Percentiles rank a stretch among this genome's conserved stretches.
Conservation (phyloP, 108 stramenopile genomes). For the Poteriospumella lacustris region DNA sequence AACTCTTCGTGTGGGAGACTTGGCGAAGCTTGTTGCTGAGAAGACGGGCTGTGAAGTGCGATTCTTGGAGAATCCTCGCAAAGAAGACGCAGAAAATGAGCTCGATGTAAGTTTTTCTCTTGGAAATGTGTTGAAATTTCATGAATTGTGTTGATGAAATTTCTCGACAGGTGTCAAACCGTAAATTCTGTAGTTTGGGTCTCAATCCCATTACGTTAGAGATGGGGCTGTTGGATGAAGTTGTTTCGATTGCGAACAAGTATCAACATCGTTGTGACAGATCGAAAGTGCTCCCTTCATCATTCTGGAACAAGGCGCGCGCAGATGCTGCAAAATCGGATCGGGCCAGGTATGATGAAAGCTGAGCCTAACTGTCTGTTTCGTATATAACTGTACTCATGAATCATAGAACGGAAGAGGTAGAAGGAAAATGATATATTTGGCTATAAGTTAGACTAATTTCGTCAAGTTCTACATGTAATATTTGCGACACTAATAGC, state of each 20-base stretch:
- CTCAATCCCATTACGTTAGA: constrained; percentile 85
- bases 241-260: constrained; percentile 82
- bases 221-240: constrained; percentile 77
- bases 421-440: too few relatives aligned
- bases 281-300: constrained; percentile 80
- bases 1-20: constrained; percentile 87
- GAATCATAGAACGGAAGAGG: too few relatives aligned
- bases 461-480: too few relatives aligned
- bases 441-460: too few relatives aligned
- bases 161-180: constrained; percentile 58
- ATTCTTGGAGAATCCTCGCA: constrained; percentile 87
- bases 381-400: too few relatives aligned
- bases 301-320: constrained; percentile 74
- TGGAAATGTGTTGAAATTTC: too few relatives aligned
- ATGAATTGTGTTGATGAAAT: background rate
- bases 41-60: constrained; percentile 83
- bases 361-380: too few relatives aligned
- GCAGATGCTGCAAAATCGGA: constrained; percentile 38
- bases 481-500: too few relatives aligned
- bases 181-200: constrained; percentile 86
- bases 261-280: constrained; percentile 85
- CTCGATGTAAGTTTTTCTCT: constrained; percentile 59
- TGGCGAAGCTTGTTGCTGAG: constrained; percentile 79
- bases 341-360: background rate
- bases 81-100: constrained; percentile 95